A percentile compares a stretch with the other conserved stretches of the same genome.
These are phyloP conservation scores for Mimosa bimucronata DNA, from an alignment of 306 rosid genomes.

Conservation along the genomic window DNA sequence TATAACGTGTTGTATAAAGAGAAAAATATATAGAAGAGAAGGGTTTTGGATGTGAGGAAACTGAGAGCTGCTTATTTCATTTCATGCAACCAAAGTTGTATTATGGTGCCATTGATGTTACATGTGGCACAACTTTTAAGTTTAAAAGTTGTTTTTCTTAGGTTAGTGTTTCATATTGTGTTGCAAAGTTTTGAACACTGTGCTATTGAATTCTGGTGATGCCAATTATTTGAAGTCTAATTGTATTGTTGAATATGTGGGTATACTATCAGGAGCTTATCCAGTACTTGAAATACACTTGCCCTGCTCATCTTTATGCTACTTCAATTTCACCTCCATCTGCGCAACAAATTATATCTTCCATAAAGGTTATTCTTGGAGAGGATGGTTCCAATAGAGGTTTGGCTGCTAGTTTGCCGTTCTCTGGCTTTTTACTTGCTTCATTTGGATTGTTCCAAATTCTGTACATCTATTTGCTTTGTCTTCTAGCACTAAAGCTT, in stretches of 20 bases:
- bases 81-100: slow-evolving; percentile 11
- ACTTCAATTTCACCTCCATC: slow-evolving; percentile 89
- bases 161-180: not conserved
- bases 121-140: not conserved
- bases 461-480: slow-evolving; percentile 1
- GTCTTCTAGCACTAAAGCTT: slow-evolving; percentile 20
- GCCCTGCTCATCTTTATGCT: slow-evolving; percentile 87
- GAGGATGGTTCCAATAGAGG: slow-evolving; percentile 92
- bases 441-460: not conserved
- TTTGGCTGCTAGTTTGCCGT: slow-evolving; percentile 28
- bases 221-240: slow-evolving; percentile 1
- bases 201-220: slow-evolving; percentile 1
- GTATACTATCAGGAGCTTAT: slow-evolving; percentile 59
- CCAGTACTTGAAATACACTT: slow-evolving; percentile 65
- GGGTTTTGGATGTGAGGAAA: not conserved
- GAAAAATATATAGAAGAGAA: slow-evolving; percentile 7
- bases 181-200: not conserved
- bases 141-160: slow-evolving; percentile 1
- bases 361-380: slow-evolving; percentile 76
- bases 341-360: slow-evolving; percentile 76
- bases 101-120: not conserved
- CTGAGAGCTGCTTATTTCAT: not conserved
- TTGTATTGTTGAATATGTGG: not conserved
- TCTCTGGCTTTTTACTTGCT: not conserved
- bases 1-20: not conserved